Conservation (phyloP, 768 basidiomycete species). For the Hypholoma fasciculare region DNA sequence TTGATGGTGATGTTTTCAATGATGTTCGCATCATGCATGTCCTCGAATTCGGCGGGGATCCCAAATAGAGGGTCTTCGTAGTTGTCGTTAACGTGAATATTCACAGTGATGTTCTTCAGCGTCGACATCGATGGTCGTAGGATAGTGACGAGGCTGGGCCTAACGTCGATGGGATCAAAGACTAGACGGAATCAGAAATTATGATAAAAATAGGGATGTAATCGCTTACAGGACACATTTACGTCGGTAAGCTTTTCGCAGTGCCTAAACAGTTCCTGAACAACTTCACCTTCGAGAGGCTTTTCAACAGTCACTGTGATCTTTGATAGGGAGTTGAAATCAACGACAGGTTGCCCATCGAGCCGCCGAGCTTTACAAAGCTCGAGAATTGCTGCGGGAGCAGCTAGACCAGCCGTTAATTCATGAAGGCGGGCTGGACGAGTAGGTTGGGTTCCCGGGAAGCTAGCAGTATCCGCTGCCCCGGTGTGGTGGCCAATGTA, state of each 20-base stretch:
- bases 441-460: not conserved
- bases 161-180: not conserved
- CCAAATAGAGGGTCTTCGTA: not conserved
- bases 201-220: not conserved
- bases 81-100: not conserved
- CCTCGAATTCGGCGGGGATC: conserved; percentile 5
- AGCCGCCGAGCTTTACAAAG: not conserved
- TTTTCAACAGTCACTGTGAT: not conserved
- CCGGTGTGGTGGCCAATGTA: not conserved
- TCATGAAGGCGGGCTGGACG: not conserved
- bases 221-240: not conserved
- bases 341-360: conserved; percentile 7
- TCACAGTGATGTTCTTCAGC: not conserved
- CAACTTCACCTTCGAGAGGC: not conserved
- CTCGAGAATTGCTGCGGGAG: not conserved
- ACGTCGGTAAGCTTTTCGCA: not conserved
- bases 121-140: not conserved
- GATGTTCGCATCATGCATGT: not conserved
- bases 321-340: not conserved
- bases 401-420: not conserved
- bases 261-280: not conserved
- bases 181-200: not conserved
- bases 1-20: conserved; percentile 3
- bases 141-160: not conserved
- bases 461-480: not conserved